Evolutionary conservation across 2,329 filamentous ascomycete species (phyloP).

Genomic region (Hortaea sp.): DNA sequence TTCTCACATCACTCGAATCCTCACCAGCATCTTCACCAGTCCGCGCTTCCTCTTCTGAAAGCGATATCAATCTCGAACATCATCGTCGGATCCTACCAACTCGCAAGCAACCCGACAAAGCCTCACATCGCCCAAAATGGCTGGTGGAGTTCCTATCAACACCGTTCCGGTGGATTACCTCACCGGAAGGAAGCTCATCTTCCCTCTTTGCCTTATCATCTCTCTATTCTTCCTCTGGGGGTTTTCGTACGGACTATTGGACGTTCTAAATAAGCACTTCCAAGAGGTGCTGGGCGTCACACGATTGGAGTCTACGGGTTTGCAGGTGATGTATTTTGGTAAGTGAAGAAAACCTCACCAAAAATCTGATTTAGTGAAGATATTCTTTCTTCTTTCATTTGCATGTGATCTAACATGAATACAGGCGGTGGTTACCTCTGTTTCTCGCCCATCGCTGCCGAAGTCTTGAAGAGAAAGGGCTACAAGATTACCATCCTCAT

Average conservation of each 20-base stretch:
- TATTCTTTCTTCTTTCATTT: no score
- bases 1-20: constrained; percentile 9
- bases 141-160: constrained; percentile 31
- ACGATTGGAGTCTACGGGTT: constrained; percentile 32
- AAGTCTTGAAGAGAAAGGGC: constrained; percentile 33
- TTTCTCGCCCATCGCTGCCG: constrained; percentile 33
- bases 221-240: constrained; percentile 38
- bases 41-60: background rate
- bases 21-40: constrained; percentile 4
- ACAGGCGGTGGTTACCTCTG: constrained; percentile 33
- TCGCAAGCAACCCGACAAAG: background rate
- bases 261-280: constrained; percentile 29
- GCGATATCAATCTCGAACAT: background rate
- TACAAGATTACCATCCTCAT: constrained; percentile 38
- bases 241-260: constrained; percentile 25
- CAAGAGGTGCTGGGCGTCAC: constrained; percentile 27
- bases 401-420: no score
- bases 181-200: constrained; percentile 37
- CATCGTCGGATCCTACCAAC: background rate
- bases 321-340: constrained; percentile 34
- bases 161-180: constrained; percentile 30
- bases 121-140: constrained; percentile 23
- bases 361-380: no score
- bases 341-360: no score
- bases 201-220: constrained; percentile 39